Evolutionary conservation across 1,139 yeast species (phyloP).

Genomic region (Sugiyamaella grinbergsii): DNA sequence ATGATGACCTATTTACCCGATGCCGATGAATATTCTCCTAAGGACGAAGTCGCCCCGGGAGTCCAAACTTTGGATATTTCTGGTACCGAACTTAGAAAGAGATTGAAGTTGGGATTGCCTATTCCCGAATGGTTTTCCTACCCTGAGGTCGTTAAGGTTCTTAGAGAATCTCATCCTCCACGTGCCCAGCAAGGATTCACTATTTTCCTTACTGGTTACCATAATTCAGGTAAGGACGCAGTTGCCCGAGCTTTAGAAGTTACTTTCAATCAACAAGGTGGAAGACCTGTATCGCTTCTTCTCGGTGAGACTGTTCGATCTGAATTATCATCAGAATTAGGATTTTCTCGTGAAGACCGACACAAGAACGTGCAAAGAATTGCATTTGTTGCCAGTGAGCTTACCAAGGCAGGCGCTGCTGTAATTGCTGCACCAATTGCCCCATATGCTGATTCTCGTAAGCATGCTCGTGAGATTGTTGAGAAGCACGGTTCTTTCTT

Average conservation of each 20-base stretch:
- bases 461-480: slow-evolving; percentile 46
- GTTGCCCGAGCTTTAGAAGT: slow-evolving; percentile 84
- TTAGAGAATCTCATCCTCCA: slow-evolving; percentile 93
- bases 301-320: slow-evolving; percentile 53
- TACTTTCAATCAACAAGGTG: slow-evolving; percentile 87
- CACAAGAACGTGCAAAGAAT: slow-evolving; percentile 49
- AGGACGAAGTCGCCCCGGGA: slow-evolving; percentile 82
- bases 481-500: slow-evolving; percentile 52
- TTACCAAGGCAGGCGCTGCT: slow-evolving; percentile 88
- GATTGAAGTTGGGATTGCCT: slow-evolving; percentile 80
- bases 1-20: slow-evolving; percentile 97
- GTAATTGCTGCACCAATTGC: slow-evolving; percentile 70
- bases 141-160: slow-evolving; percentile 90
- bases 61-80: slow-evolving; percentile 87
- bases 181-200: slow-evolving; percentile 88
- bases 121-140: slow-evolving; percentile 98
- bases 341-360: slow-evolving; percentile 47
- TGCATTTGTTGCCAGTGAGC: slow-evolving; percentile 72
- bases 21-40: slow-evolving; percentile 92
- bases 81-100: slow-evolving; percentile 90
- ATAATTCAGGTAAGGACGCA: slow-evolving; percentile 60
- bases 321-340: slow-evolving; percentile 48
- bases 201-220: slow-evolving; percentile 59
- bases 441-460: slow-evolving; percentile 47
- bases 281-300: slow-evolving; percentile 78